Evolutionary conservation across 345 rosid species (phyloP).

Genomic region (Gossypium ekmanianum): DNA sequence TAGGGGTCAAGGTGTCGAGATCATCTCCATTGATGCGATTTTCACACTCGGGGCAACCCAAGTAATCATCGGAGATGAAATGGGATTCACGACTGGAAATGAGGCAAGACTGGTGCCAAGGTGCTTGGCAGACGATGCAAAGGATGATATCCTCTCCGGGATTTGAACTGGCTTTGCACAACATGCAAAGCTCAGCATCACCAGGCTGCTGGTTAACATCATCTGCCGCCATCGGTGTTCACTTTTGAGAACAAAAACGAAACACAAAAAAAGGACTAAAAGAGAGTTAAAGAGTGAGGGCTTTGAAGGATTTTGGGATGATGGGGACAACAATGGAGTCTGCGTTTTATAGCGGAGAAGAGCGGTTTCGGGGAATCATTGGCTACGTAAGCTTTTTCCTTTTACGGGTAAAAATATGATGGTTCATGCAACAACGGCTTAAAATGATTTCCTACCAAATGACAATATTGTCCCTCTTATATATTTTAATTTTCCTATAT

Average conservation of each 20-base stretch:
- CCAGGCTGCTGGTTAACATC: neutral
- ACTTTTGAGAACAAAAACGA: too few relatives aligned
- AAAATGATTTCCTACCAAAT: neutral
- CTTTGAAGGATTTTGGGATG: neutral
- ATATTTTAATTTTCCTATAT: neutral
- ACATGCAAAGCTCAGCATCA: constrained; percentile 38
- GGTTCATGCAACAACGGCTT: neutral
- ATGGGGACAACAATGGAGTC: neutral
- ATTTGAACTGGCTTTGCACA: constrained; percentile 37
- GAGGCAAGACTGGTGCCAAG: constrained; percentile 71
- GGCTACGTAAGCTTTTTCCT: neutral
- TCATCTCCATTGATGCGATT: constrained; percentile 2
- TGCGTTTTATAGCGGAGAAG: neutral
- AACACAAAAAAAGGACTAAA: neutral
- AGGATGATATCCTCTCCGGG: constrained; percentile 33
- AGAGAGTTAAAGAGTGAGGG: neutral
- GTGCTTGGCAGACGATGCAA: constrained; percentile 52
- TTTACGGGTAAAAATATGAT: neutral
- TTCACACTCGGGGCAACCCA: constrained; percentile 68
- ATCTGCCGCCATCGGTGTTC: neutral
- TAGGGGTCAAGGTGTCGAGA: neutral
- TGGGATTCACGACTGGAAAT: constrained; percentile 34
- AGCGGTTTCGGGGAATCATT: neutral
- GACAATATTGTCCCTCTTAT: neutral
- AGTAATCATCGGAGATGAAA: constrained; percentile 24